Evolutionary conservation across 306 rosid genomes (phyloP).

Genomic region (Trichosanthes truncata): DNA sequence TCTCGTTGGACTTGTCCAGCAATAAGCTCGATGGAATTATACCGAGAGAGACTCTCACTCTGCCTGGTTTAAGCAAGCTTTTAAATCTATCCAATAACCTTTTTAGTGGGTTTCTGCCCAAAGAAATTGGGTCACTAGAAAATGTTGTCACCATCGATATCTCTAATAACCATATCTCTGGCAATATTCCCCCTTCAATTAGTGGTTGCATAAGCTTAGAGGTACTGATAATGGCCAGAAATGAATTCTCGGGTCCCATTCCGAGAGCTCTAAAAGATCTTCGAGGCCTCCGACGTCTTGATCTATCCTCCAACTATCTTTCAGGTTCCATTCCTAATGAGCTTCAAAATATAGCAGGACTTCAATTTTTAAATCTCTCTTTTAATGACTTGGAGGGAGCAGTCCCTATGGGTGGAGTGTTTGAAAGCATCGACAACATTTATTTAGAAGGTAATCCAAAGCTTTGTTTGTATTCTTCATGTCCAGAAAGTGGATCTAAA

Average conservation of each 20-base stretch:
- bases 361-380: constrained; percentile 41
- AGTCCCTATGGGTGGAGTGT: constrained; percentile 25
- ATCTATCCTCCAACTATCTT: constrained; percentile 58
- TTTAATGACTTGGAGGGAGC: constrained; percentile 53
- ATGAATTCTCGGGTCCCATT: constrained; percentile 49
- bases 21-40: constrained; percentile 56
- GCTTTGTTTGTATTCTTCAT: constrained; percentile 30
- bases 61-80: constrained; percentile 34
- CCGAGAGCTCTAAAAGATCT: constrained; percentile 34
- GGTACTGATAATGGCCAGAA: constrained; percentile 30
- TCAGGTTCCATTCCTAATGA: constrained; percentile 51
- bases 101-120: constrained; percentile 50
- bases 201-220: constrained; percentile 42
- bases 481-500: constrained; percentile 13
- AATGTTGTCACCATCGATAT: constrained; percentile 40
- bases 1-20: constrained; percentile 47
- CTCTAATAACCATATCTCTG: constrained; percentile 39
- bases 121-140: constrained; percentile 24
- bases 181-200: constrained; percentile 42
- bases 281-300: constrained; percentile 47
- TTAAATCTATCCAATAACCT: constrained; percentile 48
- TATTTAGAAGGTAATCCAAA: constrained; percentile 52
- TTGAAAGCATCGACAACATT: constrained; percentile 20
- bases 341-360: constrained; percentile 30
- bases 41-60: constrained; percentile 34